Conservation (phyloP, 1,284 basidiomycete genomes). For the Megacollybia platyphylla region DNA sequence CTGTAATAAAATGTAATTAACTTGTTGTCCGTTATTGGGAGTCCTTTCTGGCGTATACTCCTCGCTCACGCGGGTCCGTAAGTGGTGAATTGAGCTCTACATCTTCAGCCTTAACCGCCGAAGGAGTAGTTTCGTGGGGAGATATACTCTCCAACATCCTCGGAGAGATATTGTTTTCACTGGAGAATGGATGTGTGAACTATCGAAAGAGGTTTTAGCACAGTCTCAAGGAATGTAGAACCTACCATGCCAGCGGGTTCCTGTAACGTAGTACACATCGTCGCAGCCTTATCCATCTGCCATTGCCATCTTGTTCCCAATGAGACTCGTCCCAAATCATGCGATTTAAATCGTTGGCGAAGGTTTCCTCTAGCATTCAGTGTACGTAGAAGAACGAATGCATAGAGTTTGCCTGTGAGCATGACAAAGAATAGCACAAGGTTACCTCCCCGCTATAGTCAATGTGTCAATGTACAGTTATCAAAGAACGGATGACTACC, state of each 20-base stretch:
- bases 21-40: neutral
- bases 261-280: neutral
- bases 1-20: neutral
- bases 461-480: neutral
- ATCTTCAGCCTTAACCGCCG: neutral
- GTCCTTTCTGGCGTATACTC: neutral
- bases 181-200: neutral
- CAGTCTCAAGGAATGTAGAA: too few species aligned
- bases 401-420: slow-evolving; percentile 37
- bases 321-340: slow-evolving; percentile 23
- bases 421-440: slow-evolving; percentile 34
- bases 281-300: slow-evolving; percentile 6
- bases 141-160: neutral
- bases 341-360: slow-evolving; percentile 24
- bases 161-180: neutral
- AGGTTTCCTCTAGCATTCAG: slow-evolving; percentile 29
- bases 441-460: slow-evolving; percentile 14
- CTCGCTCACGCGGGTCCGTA: neutral
- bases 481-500: neutral
- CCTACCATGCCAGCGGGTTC: too few species aligned
- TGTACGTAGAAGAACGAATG: slow-evolving; percentile 31
- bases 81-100: neutral
- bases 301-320: slow-evolving; percentile 18
- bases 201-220: neutral
- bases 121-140: neutral